These are phyloP conservation scores for Calonectria hongkongensis DNA, from an alignment of 2,329 filamentous ascomycete genomes.

Conservation along the genomic window DNA sequence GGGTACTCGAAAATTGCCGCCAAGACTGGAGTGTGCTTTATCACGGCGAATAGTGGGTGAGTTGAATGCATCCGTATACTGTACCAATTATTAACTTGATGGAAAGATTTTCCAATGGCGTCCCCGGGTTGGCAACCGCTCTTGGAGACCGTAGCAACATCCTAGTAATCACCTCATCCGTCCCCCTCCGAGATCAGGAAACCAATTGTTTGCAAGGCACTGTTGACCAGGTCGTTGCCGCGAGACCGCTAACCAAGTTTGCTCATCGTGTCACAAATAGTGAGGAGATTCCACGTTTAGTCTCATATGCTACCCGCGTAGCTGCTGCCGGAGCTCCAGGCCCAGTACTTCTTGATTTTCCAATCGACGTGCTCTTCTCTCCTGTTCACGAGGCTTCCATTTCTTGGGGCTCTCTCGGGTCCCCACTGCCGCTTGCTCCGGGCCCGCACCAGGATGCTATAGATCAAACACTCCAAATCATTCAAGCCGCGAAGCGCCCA, in stretches of 20 bases:
- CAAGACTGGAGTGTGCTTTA: conserved; percentile 10
- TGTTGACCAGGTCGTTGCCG: conserved; percentile 5
- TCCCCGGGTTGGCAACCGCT: conserved; percentile 3
- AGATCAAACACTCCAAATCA: neutral
- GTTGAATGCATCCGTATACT: neutral
- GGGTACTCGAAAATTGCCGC: conserved; percentile 20
- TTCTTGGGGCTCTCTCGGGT: neutral
- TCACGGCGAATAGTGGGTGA: conserved; percentile 15
- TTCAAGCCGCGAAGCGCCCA: neutral
- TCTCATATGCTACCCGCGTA: conserved; percentile 2
- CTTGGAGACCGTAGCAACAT: conserved; percentile 9
- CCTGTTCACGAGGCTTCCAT: conserved; percentile 1
- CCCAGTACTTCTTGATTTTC: conserved; percentile 1
- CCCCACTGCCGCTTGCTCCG: neutral
- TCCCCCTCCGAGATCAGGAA: conserved; percentile 7
- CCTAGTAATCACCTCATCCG: conserved; percentile 17
- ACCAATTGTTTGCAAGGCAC: conserved; percentile 9
- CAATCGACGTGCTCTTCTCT: conserved; percentile 10
- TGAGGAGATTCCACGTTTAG: conserved; percentile 4
- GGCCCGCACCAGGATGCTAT: neutral
- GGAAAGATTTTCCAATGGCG: neutral
- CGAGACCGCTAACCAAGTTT: conserved; percentile 2
- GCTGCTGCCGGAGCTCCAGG: neutral
- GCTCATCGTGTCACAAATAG: neutral
- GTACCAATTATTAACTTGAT: neutral